Evolutionary conservation across 2,329 filamentous ascomycete genomes (phyloP).

Genomic region (Aureobasidium subglaciale): DNA sequence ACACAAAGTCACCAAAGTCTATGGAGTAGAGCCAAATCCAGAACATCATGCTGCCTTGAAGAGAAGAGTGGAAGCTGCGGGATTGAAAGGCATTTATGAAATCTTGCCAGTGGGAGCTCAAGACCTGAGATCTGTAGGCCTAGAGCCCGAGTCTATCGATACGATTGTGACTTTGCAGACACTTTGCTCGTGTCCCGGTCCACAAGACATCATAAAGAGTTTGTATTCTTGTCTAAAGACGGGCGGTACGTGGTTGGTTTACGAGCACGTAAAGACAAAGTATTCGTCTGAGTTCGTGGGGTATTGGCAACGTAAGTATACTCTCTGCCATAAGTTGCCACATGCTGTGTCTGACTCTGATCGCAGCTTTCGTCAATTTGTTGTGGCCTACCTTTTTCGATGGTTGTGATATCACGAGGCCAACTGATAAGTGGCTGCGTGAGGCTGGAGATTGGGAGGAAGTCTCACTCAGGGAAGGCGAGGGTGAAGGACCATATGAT

Average conservation of each 20-base stretch:
- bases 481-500: conserved; percentile 29
- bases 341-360: background rate
- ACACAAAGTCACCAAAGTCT: conserved; percentile 39
- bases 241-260: conserved; percentile 57
- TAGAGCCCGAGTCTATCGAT: conserved; percentile 48
- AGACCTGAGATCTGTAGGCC: conserved; percentile 41
- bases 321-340: no score
- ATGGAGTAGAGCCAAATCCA: conserved; percentile 58
- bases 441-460: conserved; percentile 29
- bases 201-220: conserved; percentile 47
- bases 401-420: conserved; percentile 29
- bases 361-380: conserved; percentile 25
- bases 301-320: conserved; percentile 30
- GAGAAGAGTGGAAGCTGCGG: conserved; percentile 43
- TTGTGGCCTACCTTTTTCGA: conserved; percentile 31
- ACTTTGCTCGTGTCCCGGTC: conserved; percentile 57
- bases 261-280: conserved; percentile 50
- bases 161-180: conserved; percentile 55
- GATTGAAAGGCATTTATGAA: conserved; percentile 52
- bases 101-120: conserved; percentile 58
- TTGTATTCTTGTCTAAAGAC: conserved; percentile 54
- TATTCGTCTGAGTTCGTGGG: conserved; percentile 27
- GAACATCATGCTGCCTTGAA: conserved; percentile 46
- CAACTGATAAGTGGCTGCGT: conserved; percentile 31
- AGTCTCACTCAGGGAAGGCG: conserved; percentile 25